Evolutionary conservation across 192 early-diverging fungal species (phyloP), one percentile per base, ranked within the genome.

Genomic region (Dispira simplex): DNA sequence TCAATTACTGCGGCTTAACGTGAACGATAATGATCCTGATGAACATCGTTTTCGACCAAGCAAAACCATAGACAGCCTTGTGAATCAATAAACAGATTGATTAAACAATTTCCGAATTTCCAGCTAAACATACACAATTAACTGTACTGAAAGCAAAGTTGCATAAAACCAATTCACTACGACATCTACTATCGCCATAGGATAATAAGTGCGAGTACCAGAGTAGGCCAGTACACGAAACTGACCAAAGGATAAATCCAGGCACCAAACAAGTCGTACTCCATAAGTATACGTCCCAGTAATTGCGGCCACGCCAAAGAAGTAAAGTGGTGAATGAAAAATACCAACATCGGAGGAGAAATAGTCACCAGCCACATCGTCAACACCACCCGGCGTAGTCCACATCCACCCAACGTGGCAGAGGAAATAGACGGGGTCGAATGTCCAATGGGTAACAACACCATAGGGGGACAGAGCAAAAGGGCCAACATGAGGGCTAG

Each of bases 161-260:
- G 32, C 6, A 39, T 39, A 6, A 6, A 39, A 39, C 32, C 32
- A 39, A 39, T 6, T 39, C 32, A 39, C 32, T 6, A 39, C 32
- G 32, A 39, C 6, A 39, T 4, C 32, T 39, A 6, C 32, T 39
- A 39, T 4, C 32, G 32, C 32, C 55, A 57, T 3, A 57, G 55
- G 27, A 57, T 57, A 13, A 27, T 23, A 2, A 57, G n/a, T 14
- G 21, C 55, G 3, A 27, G 13, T 20, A 27, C 25, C 13, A 57
- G 55, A 13, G 55, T 14, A 8, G 87, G 87, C 85, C 87, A 90
- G 69, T 86, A 87, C 0, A 83, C 70, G n/a, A 79, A 77, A 67
- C 83, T 84, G 26, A 84, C 60, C 64, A 81, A 78, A 1, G 82
- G 80, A 11, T 87, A 73, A 0, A 84, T 68, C 76, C 83, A 80